These are phyloP conservation scores for Aphanocladium album DNA, from an alignment of 2,329 filamentous ascomycete genomes.

Conservation along the genomic window DNA sequence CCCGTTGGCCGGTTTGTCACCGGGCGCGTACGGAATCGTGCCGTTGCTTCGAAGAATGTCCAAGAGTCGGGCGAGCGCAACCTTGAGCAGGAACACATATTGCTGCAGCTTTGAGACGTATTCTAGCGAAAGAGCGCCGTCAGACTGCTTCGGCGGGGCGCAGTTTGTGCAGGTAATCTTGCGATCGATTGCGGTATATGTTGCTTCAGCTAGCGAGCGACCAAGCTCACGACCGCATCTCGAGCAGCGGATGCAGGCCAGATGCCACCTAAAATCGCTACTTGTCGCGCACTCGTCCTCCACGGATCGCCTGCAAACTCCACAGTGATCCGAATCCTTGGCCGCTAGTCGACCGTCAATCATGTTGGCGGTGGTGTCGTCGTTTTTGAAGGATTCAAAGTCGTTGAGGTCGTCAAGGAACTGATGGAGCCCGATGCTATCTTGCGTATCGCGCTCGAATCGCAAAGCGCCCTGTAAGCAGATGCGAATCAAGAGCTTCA, in stretches of 20 bases:
- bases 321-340: constrained; percentile 79
- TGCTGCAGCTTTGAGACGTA: constrained; percentile 83
- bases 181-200: constrained; percentile 63
- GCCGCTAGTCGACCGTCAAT: constrained; percentile 64
- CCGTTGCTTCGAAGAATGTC: constrained; percentile 82
- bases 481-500: constrained; percentile 95
- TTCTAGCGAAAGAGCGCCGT: constrained; percentile 53
- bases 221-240: constrained; percentile 62
- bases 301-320: constrained; percentile 75
- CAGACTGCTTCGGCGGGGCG: constrained; percentile 47
- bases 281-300: constrained; percentile 86
- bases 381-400: constrained; percentile 70
- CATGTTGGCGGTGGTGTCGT: constrained; percentile 63
- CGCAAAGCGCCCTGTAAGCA: constrained; percentile 90
- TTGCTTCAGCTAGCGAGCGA: constrained; percentile 61
- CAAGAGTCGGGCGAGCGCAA: constrained; percentile 83
- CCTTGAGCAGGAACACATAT: constrained; percentile 87
- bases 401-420: constrained; percentile 82
- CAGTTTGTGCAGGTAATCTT: constrained; percentile 69
- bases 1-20: constrained; percentile 55
- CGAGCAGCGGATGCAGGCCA: constrained; percentile 73
- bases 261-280: constrained; percentile 76
- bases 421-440: constrained; percentile 67
- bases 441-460: constrained; percentile 77
- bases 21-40: constrained; percentile 68